Conservation (phyloP, 371 early-diverging fungal genomes). For the Zychaea mexicana region DNA sequence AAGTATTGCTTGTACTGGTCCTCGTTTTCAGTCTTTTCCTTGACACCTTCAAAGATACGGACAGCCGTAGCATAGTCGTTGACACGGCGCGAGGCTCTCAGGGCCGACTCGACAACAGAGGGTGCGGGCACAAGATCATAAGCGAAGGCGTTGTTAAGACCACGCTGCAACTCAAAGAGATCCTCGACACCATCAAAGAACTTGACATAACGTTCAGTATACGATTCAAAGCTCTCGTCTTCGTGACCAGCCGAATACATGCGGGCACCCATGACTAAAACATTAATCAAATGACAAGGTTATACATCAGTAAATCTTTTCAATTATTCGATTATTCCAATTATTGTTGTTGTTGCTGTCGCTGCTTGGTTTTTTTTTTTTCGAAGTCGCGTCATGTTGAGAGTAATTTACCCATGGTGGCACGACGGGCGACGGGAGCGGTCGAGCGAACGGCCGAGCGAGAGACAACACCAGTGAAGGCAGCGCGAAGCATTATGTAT, state of each 20-base stretch:
- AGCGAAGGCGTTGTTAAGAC: slow-evolving; percentile 95
- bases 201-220: slow-evolving; percentile 79
- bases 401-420: slow-evolving; percentile 11
- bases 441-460: slow-evolving; percentile 43
- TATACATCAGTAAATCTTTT: no score
- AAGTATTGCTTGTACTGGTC: slow-evolving; percentile 88
- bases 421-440: slow-evolving; percentile 26
- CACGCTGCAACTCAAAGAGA: slow-evolving; percentile 95
- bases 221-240: slow-evolving; percentile 81
- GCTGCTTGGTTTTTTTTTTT: no score
- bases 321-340: no score
- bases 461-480: slow-evolving; percentile 45
- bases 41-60: slow-evolving; percentile 91
- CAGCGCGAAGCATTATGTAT: slow-evolving; percentile 50
- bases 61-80: slow-evolving; percentile 93
- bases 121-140: slow-evolving; percentile 94
- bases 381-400: background rate
- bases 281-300: background rate
- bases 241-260: slow-evolving; percentile 71
- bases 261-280: slow-evolving; percentile 45
- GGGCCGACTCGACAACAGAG: slow-evolving; percentile 85
- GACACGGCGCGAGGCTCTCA: slow-evolving; percentile 89
- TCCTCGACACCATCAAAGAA: slow-evolving; percentile 93
- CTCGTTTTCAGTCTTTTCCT: slow-evolving; percentile 85
- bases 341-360: no score